Conservation (phyloP, 257 asterid species). For the Anisodus tanguticus region DNA sequence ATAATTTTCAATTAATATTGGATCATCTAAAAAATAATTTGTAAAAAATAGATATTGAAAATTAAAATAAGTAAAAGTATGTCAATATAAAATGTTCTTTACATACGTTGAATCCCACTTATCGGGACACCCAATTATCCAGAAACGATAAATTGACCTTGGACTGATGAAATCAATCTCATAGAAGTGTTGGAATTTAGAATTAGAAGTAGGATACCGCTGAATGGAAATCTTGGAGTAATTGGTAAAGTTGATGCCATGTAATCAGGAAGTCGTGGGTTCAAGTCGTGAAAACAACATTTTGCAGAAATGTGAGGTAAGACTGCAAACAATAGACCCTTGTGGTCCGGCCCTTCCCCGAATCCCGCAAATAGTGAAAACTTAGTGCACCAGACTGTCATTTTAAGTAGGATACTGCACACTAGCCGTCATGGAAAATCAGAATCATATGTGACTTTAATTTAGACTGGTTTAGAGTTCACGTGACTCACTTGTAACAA, state of each 20-base stretch:
- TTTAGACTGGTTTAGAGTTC: not conserved
- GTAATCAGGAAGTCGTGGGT: no score
- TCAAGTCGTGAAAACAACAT: no score
- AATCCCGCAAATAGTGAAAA: no score
- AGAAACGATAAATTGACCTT: not conserved
- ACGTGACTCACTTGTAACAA: not conserved
- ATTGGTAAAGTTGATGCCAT: no score
- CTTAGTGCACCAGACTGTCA: no score
- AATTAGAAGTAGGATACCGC: not conserved
- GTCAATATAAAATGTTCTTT: not conserved
- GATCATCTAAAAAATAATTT: no score
- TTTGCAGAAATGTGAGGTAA: no score
- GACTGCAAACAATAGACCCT: no score
- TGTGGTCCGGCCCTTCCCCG: no score
- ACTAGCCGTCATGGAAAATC: not conserved
- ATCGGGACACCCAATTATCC: not conserved
- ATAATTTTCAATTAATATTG: no score
- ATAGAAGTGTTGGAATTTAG: no score
- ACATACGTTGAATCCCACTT: not conserved
- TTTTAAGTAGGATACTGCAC: not conserved
- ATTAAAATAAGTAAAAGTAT: not conserved
- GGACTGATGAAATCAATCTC: not conserved
- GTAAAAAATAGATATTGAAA: no score
- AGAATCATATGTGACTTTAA: not conserved
- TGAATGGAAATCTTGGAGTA: not conserved